Percentiles rank a stretch among this genome's conserved stretches.
These are phyloP conservation scores for Microbotryomycetes sp. DNA, from an alignment of 1,284 basidiomycete species.

Conservation along the genomic window DNA sequence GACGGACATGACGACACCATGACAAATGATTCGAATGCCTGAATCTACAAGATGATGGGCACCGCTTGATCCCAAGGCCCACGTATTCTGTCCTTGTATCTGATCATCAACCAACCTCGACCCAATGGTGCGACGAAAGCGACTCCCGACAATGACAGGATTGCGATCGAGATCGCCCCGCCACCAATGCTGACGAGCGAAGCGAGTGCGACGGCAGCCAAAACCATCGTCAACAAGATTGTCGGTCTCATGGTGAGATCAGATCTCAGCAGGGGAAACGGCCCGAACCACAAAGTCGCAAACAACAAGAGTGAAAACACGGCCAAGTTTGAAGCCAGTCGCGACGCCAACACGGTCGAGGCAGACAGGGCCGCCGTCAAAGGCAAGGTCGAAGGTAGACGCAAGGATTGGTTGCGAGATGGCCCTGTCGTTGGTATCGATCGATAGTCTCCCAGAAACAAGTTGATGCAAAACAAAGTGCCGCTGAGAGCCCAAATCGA, in stretches of 20 bases:
- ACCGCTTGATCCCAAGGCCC: conserved; percentile 53
- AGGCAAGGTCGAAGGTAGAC: conserved; percentile 75
- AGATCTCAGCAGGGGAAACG: conserved; percentile 75
- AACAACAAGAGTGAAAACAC: conserved; percentile 88
- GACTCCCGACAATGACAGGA: conserved; percentile 40
- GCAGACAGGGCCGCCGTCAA: conserved; percentile 93
- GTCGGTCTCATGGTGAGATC: conserved; percentile 59
- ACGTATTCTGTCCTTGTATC: conserved; percentile 47
- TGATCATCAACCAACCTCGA: conserved; percentile 36
- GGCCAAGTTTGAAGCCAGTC: conserved; percentile 70
- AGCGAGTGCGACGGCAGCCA: conserved; percentile 53
- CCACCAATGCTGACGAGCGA: conserved; percentile 51
- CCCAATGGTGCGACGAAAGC: conserved; percentile 60
- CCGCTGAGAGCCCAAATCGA: conserved; percentile 90
- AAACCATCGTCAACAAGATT: conserved; percentile 14
- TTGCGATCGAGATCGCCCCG: conserved; percentile 38
- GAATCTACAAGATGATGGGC: conserved; percentile 16
- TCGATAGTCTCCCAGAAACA: conserved; percentile 61
- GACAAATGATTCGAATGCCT: neutral
- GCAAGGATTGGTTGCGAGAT: conserved; percentile 15
- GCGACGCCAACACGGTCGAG: conserved; percentile 87
- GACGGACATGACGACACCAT: no score
- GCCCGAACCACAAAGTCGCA: conserved; percentile 74
- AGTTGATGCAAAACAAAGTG: conserved; percentile 57
- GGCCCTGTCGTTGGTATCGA: conserved; percentile 40